Base-by-base conservation (phyloP, 1,139 yeast genomes). In the Lodderomyces margitis region DNA sequence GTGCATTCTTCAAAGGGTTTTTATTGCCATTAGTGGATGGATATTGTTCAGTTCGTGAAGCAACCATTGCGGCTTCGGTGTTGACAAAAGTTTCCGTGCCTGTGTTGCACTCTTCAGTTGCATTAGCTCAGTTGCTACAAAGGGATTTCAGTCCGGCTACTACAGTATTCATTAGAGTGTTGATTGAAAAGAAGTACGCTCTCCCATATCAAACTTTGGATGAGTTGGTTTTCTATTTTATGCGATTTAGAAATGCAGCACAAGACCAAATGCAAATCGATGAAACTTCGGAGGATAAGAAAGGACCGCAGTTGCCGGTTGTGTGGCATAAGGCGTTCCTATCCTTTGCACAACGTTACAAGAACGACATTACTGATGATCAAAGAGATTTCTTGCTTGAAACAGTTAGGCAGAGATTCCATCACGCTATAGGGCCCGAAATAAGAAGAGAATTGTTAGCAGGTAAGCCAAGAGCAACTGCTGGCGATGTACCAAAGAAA, bases 291-390 rank as follows among this genome's bases (percentile, higher is more conserved):
- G 33, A 36, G 10, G 34, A 36, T 17, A 63, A 66, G 20, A 60
- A 62, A 34, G 70, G 78, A n/a, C 81, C 85, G n/a, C 78, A 78
- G 44, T 73, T 94, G 55, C 98, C 98, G 5, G 87, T 92, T 11
- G 92, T 92, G 34, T 92, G 98, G 98, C 98, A 94, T 61, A 95
- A 92, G 61, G 91, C 97, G 2, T 84, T 92, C 57, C 73, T 92
- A 45, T 84, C 94, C 2, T 94, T 92, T 70, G 95, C 97, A 34
- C 97, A 91, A 68, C 78, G 96, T 51, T 92, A 92, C 64, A 92
- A 92, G 65, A 91, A 92, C 61, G 98, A 92, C 70, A 87, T 92
- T 46, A 92, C 98, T 12, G 96, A 88, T 55, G 98, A 94, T 60
- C 99, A 92, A 71, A 78, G 96, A 59, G 98, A 92, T 55, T 88